These are phyloP conservation scores for Tricladium varicosporioides DNA, from an alignment of 2,329 filamentous ascomycete genomes.

Conservation along the genomic window DNA sequence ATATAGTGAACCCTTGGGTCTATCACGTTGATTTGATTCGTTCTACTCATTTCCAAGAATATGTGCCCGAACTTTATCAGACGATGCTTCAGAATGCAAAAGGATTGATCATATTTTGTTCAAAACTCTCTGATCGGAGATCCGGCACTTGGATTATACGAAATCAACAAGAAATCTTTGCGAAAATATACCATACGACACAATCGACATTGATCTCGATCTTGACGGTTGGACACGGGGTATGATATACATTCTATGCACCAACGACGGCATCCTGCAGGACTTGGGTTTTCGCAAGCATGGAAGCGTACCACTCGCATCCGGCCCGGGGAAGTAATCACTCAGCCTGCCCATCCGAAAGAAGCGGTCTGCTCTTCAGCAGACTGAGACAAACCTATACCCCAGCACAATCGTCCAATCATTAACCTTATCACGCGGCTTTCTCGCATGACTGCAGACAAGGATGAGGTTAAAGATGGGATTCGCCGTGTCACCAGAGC, in stretches of 20 bases:
- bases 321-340: neutral
- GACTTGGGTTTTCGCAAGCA: neutral
- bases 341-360: neutral
- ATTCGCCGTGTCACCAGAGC: neutral
- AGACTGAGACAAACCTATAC: neutral
- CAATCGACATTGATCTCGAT: too few species aligned
- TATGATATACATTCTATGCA: too few species aligned
- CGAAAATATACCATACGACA: too few species aligned
- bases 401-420: neutral
- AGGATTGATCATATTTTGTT: too few species aligned
- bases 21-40: neutral
- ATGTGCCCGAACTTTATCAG: too few species aligned
- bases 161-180: too few species aligned
- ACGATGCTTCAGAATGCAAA: too few species aligned
- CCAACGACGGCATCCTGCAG: too few species aligned
- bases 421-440: neutral
- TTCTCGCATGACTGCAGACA: neutral
- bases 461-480: neutral
- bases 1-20: neutral
- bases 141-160: too few species aligned
- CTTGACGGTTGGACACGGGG: too few species aligned
- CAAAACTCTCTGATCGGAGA: too few species aligned
- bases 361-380: neutral
- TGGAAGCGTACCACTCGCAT: neutral
- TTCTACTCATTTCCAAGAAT: neutral